These are phyloP conservation scores for Vicia villosa DNA, from an alignment of 306 rosid species.

Conservation along the genomic window DNA sequence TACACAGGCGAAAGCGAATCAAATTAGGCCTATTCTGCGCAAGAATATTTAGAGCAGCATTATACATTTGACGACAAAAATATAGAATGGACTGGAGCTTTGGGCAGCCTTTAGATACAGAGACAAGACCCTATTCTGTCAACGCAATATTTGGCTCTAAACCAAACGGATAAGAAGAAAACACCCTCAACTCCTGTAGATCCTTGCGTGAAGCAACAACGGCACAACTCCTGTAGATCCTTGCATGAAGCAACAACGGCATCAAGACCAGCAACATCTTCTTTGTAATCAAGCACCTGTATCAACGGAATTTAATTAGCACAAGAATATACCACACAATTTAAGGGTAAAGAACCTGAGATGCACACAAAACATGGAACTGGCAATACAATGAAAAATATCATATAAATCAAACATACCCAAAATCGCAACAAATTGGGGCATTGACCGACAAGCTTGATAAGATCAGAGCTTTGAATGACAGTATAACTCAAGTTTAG, in stretches of 20 bases:
- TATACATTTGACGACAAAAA: slow-evolving; percentile 92
- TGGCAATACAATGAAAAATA: slow-evolving; percentile 9
- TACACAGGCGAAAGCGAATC: slow-evolving; percentile 90
- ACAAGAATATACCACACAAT: slow-evolving; percentile 24
- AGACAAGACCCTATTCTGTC: slow-evolving; percentile 85
- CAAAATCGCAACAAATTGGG: slow-evolving; percentile 70
- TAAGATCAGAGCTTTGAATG: too few relatives aligned
- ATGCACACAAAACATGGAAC: not conserved
- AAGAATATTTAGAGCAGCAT: slow-evolving; percentile 77
- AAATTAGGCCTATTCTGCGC: slow-evolving; percentile 78
- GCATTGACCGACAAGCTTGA: slow-evolving; percentile 76
- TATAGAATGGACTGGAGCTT: slow-evolving; percentile 87
- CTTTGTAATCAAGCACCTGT: too few relatives aligned
- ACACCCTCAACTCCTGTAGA: too few relatives aligned
- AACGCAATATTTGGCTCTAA: slow-evolving; percentile 70
- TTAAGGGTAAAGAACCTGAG: slow-evolving; percentile 11
- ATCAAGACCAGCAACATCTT: too few relatives aligned
- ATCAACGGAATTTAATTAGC: too few relatives aligned
- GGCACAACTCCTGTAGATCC: too few relatives aligned
- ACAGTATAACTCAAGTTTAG: too few relatives aligned
- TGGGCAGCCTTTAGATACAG: slow-evolving; percentile 91
- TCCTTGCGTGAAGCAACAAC: too few relatives aligned
- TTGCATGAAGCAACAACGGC: too few relatives aligned
- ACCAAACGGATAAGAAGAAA: slow-evolving; percentile 81
- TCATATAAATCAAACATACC: slow-evolving; percentile 52